Evolutionary conservation across 2,329 filamentous ascomycete genomes (phyloP), one percentile per base, ranked within the genome.

Genomic region (Aspergillus sp.): DNA sequence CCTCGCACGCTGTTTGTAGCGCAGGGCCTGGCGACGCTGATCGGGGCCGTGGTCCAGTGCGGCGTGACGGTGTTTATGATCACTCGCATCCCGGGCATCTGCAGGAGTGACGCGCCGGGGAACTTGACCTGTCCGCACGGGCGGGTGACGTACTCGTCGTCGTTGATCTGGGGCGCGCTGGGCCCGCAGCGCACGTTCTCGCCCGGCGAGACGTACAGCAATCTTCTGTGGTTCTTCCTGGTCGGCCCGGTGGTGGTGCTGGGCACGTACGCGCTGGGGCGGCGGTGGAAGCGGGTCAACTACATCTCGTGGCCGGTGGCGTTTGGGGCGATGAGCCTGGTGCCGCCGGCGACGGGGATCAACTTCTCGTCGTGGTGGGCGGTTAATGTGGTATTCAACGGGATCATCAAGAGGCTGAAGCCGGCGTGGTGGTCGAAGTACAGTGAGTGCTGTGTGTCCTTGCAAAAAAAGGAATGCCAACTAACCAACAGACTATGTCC

Each of bases 111-210:
- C 39, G 60, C 69, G 12, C 67, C 74, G 48, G 67, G 68, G 35
- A 80, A 78, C 24, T 69, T 77, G 39, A 73, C 63, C 10, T 78
- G 73, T 51, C 74, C 74, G 7, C 63, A 66, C 27, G 69, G 70
- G 11, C 64, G 64, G 15, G 72, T 74, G 0, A 77, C 76, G 48
- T 85, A 79, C 58, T 82, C 77, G 0, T 76, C 77, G 0, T 82
- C 78, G 8, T 66, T 82, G 32, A 75, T 82, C 42, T 82, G 80
- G 80, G 80, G 80, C 58, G 73, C 77, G 31, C 77, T 85, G 35
- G 81, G 81, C 1, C 80, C 81, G 0, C 66, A 67, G 1, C 73
- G 80, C 26, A 78, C 82, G 50, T 85, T 83, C 52, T 74, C 71
- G 32, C 64, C 70, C 2, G 67, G 68, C 1, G 71, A 75, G 22